Evolutionary conservation across 345 rosid species (phyloP).

Genomic region (Euclidium syriacum): DNA sequence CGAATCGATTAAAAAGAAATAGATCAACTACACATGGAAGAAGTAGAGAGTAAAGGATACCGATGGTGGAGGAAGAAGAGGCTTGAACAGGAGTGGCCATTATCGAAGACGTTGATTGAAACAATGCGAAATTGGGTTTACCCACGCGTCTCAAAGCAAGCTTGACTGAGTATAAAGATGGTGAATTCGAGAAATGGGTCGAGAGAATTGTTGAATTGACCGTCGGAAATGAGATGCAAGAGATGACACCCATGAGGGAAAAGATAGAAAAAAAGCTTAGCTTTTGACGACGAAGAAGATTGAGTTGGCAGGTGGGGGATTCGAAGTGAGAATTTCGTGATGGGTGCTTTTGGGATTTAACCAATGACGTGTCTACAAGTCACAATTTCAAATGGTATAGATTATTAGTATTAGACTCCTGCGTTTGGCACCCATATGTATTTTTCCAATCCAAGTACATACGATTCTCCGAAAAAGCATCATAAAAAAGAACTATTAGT

Average conservation of each 20-base stretch:
- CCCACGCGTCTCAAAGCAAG: slow-evolving; percentile 16
- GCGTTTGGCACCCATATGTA: no score
- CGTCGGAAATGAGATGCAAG: slow-evolving; percentile 18
- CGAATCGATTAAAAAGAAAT: background rate
- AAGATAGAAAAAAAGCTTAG: background rate
- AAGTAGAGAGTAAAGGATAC: slow-evolving; percentile 28
- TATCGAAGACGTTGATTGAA: slow-evolving; percentile 24
- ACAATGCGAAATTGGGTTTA: slow-evolving; percentile 12
- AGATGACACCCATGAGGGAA: slow-evolving; percentile 40
- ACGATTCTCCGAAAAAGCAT: no score
- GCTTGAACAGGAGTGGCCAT: slow-evolving; percentile 42
- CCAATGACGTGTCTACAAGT: slow-evolving; percentile 13
- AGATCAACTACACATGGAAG: background rate
- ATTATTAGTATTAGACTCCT: background rate
- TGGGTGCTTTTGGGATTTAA: slow-evolving; percentile 13
- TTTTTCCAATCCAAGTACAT: no score
- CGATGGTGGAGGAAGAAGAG: slow-evolving; percentile 46
- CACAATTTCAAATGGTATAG: background rate
- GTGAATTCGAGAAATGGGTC: slow-evolving; percentile 7
- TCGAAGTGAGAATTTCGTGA: slow-evolving; percentile 4
- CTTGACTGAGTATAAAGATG: slow-evolving; percentile 8
- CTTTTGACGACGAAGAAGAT: slow-evolving; percentile 12
- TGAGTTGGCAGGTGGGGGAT: background rate
- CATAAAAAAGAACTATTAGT: no score
- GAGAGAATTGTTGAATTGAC: slow-evolving; percentile 9